Conservation (phyloP, 768 basidiomycete genomes). For the Amanita phalloides region DNA sequence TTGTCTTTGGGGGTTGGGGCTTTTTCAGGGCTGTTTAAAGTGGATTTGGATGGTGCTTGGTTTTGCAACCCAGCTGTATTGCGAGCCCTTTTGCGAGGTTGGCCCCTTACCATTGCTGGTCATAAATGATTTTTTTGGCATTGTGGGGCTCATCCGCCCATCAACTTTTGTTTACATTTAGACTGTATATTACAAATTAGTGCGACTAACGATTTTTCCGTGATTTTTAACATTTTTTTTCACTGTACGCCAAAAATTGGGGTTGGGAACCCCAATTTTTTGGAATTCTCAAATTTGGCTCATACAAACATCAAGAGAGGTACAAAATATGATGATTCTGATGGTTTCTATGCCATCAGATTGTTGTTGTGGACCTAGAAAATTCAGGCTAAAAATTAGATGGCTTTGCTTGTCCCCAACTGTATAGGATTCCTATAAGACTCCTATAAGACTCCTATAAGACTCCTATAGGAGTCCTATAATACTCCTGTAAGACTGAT, state of each 20-base stretch:
- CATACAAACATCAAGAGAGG: not conserved
- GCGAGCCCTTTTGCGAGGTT: not conserved
- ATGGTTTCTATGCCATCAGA: too few species aligned
- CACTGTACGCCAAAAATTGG: not conserved
- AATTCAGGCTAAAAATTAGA: too few species aligned
- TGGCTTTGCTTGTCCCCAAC: too few species aligned
- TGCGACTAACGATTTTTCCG: not conserved
- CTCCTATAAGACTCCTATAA: too few species aligned
- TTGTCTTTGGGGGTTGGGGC: not conserved
- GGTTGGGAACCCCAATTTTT: not conserved
- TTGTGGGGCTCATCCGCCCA: not conserved
- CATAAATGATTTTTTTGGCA: not conserved
- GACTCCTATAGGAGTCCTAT: too few species aligned
- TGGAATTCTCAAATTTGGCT: conserved; percentile 1
- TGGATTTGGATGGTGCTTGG: not conserved
- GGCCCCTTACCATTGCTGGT: not conserved
- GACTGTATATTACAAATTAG: not conserved
- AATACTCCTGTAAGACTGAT: too few species aligned
- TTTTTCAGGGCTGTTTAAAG: not conserved
- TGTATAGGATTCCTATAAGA: too few species aligned
- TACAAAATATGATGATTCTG: not conserved
- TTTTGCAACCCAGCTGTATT: not conserved
- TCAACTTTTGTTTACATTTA: not conserved
- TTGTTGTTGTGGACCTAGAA: too few species aligned
- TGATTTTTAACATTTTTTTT: not conserved